Conservation (phyloP, 805 yeast species). For the Candida oleophila region DNA sequence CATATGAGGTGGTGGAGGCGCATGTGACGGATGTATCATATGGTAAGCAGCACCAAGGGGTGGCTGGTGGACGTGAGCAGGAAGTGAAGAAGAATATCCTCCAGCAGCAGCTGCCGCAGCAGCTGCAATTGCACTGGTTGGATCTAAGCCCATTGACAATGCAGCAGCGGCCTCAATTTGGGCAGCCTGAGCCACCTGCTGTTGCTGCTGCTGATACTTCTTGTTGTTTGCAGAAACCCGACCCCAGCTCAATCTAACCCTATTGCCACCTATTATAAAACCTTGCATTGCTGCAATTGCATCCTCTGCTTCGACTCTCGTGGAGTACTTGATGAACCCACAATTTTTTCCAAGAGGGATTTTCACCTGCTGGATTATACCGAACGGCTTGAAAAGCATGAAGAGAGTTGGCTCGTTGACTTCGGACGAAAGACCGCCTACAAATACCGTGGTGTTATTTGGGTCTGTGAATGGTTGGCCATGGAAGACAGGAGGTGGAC, state of each 20-base stretch:
- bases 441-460: conserved; percentile 71
- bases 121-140: conserved; percentile 30
- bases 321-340: conserved; percentile 82
- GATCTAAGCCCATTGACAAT: conserved; percentile 38
- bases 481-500: conserved; percentile 5
- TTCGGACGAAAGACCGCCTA: conserved; percentile 70
- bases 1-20: conserved; percentile 11
- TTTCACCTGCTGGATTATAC: conserved; percentile 65
- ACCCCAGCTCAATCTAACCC: conserved; percentile 89
- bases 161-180: conserved; percentile 40
- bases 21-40: conserved; percentile 1
- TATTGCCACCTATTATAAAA: conserved; percentile 78
- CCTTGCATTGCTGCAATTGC: conserved; percentile 91
- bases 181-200: conserved; percentile 30
- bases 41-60: conserved; percentile 3
- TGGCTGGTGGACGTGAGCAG: conserved; percentile 4
- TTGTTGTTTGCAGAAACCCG: conserved; percentile 42
- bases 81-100: conserved; percentile 17
- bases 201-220: conserved; percentile 32
- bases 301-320: conserved; percentile 77
- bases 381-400: conserved; percentile 69
- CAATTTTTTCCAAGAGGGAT: conserved; percentile 83
- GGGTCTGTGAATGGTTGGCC: conserved; percentile 48
- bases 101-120: conserved; percentile 26
- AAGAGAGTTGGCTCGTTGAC: conserved; percentile 61